These are phyloP conservation scores for Paraconiothyrium sp. DNA, from an alignment of 2,329 filamentous ascomycete genomes.

Conservation along the genomic window DNA sequence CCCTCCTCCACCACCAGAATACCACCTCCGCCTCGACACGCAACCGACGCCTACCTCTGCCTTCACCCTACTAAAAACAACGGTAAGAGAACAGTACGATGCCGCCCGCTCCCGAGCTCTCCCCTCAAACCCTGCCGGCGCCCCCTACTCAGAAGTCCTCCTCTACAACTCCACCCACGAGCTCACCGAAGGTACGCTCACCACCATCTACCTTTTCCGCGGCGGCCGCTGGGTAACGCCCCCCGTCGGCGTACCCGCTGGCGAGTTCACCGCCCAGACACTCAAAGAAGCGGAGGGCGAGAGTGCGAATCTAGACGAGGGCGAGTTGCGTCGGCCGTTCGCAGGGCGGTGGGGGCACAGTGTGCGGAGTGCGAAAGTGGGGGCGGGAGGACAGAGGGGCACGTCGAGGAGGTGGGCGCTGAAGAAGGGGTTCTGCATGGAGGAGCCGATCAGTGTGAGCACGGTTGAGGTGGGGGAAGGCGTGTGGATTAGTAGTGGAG, in stretches of 20 bases:
- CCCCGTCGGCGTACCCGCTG: constrained; percentile 53
- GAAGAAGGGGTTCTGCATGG: constrained; percentile 70
- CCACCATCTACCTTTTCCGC: constrained; percentile 86
- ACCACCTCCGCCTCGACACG: constrained; percentile 64
- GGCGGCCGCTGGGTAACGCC: constrained; percentile 82
- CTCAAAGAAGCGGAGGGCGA: constrained; percentile 21
- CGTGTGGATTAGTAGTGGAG: constrained; percentile 89
- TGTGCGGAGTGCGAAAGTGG: constrained; percentile 56
- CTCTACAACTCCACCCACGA: constrained; percentile 71
- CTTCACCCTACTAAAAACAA: constrained; percentile 91
- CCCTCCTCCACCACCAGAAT: constrained; percentile 43
- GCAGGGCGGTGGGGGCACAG: constrained; percentile 51
- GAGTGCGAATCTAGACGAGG: constrained; percentile 38
- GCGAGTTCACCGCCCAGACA: constrained; percentile 32
- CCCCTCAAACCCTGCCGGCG: constrained; percentile 38
- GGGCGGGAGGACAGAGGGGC: constrained; percentile 81
- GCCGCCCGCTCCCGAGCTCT: constrained; percentile 72
- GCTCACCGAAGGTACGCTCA: constrained; percentile 83
- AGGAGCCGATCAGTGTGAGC: constrained; percentile 68
- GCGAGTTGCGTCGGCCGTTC: constrained; percentile 47
- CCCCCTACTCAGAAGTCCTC: constrained; percentile 72
- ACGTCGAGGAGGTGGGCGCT: constrained; percentile 87
- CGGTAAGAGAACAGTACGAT: constrained; percentile 75
- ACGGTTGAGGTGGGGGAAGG: constrained; percentile 76
- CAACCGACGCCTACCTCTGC: constrained; percentile 61